These are phyloP conservation scores for Wickerhamomyces xylosicus DNA, from an alignment of 805 yeast species.

Conservation along the genomic window DNA sequence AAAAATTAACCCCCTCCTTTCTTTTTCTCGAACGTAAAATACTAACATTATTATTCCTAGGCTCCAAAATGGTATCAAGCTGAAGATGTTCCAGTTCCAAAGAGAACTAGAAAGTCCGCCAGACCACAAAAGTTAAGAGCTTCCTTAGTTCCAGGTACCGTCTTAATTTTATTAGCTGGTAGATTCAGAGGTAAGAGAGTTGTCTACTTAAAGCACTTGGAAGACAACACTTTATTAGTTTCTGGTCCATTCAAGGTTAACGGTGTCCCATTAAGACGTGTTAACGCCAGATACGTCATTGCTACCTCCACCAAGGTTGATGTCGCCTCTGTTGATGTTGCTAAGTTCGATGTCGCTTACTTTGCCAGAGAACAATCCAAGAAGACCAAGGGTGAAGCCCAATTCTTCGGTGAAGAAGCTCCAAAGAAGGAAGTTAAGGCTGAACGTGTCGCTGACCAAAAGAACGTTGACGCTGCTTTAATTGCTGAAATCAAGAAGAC, in stretches of 20 bases:
- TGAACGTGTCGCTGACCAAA: constrained; percentile 95
- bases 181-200: constrained; percentile 99
- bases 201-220: constrained; percentile 91
- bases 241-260: constrained; percentile 99
- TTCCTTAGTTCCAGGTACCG: constrained; percentile 96
- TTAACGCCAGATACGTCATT: constrained; percentile 95
- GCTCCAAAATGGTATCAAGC: constrained; percentile 94
- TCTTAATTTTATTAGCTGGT: constrained; percentile 94
- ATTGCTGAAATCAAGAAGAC: constrained; percentile 93
- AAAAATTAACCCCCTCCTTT: no score
- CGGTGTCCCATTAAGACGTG: constrained; percentile 99
- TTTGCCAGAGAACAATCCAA: constrained; percentile 92
- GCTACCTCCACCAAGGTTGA: constrained; percentile 93
- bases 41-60: constrained; percentile 16
- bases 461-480: constrained; percentile 86
- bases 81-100: constrained; percentile 81
- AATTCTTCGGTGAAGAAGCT: constrained; percentile 72
- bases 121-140: constrained; percentile 94
- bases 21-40: neutral
- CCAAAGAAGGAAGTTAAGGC: constrained; percentile 81
- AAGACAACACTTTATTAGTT: constrained; percentile 95
- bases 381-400: constrained; percentile 82
- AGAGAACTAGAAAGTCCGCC: constrained; percentile 81
- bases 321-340: constrained; percentile 70
- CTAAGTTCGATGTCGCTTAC: constrained; percentile 90